These are phyloP conservation scores for Plasmodium reichenowi DNA, from an alignment of 169 alveolate genomes.

Conservation along the genomic window DNA sequence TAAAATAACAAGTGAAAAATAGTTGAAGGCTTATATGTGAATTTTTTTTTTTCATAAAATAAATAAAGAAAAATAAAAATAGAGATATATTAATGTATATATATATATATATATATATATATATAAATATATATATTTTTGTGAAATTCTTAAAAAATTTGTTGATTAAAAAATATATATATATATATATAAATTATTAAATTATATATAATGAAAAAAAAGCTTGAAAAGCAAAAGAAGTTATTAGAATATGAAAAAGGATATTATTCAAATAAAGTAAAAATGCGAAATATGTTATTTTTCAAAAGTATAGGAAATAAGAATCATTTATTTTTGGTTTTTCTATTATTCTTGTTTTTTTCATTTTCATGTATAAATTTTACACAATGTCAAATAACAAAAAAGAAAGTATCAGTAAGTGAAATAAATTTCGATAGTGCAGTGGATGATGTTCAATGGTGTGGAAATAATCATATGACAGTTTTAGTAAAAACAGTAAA, in stretches of 20 bases:
- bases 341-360: slow-evolving; percentile 18
- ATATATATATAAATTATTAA: slow-evolving; percentile 22
- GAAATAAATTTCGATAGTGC: slow-evolving; percentile 90
- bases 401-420: slow-evolving; percentile 90
- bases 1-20: no score
- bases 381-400: slow-evolving; percentile 73
- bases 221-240: slow-evolving; percentile 2
- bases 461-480: slow-evolving; percentile 86
- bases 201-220: slow-evolving; percentile 55
- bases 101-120: slow-evolving; percentile 14
- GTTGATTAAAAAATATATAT: not conserved
- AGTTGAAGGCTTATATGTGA: no score
- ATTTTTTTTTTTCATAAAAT: no score
- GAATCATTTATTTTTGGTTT: slow-evolving; percentile 4
- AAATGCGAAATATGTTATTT: slow-evolving; percentile 11
- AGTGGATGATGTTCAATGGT: slow-evolving; percentile 90
- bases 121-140: slow-evolving; percentile 11
- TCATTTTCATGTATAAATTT: slow-evolving; percentile 24
- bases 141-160: not conserved
- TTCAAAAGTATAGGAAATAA: slow-evolving; percentile 35
- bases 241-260: slow-evolving; percentile 9
- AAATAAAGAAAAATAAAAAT: no score
- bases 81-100: not conserved
- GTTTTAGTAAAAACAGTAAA: slow-evolving; percentile 88
- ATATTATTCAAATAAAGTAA: slow-evolving; percentile 26